Conservation (phyloP, 2,329 filamentous ascomycete species). For the Clonostachys solani region DNA sequence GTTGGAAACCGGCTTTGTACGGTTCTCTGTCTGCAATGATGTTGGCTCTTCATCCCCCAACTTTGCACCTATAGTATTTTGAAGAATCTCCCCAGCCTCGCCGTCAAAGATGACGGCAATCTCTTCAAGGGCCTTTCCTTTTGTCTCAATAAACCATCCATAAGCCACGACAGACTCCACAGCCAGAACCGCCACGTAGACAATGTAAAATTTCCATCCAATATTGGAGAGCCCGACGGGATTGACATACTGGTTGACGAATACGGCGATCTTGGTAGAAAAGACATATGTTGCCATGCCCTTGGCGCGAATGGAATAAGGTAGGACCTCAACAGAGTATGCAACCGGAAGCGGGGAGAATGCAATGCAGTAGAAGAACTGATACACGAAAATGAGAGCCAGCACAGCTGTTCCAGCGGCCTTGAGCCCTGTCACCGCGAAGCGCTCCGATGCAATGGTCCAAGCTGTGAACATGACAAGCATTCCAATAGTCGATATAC, state of each 20-base stretch:
- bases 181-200: slow-evolving; percentile 43
- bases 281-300: slow-evolving; percentile 32
- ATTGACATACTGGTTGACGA: slow-evolving; percentile 34
- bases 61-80: background rate
- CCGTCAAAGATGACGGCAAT: slow-evolving; percentile 54
- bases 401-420: slow-evolving; percentile 23
- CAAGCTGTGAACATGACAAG: slow-evolving; percentile 24
- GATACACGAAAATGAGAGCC: slow-evolving; percentile 26
- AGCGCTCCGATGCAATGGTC: slow-evolving; percentile 25
- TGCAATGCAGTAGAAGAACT: slow-evolving; percentile 47
- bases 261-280: slow-evolving; percentile 17
- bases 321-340: slow-evolving; percentile 50
- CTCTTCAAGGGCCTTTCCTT: slow-evolving; percentile 44
- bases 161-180: slow-evolving; percentile 41
- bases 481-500: slow-evolving; percentile 19
- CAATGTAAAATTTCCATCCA: slow-evolving; percentile 51
- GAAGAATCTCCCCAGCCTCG: slow-evolving; percentile 5
- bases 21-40: too few relatives aligned
- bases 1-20: too few relatives aligned
- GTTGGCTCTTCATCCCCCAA: too few relatives aligned
- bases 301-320: slow-evolving; percentile 45
- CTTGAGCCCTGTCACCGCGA: slow-evolving; percentile 16
- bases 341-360: slow-evolving; percentile 46
- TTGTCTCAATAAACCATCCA: slow-evolving; percentile 44
- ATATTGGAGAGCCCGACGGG: slow-evolving; percentile 46